A percentile compares a stretch with the other conserved stretches of the same genome.
Conservation (phyloP, 163 green algal species). For the Chlamydomonas reinhardtii region DNA sequence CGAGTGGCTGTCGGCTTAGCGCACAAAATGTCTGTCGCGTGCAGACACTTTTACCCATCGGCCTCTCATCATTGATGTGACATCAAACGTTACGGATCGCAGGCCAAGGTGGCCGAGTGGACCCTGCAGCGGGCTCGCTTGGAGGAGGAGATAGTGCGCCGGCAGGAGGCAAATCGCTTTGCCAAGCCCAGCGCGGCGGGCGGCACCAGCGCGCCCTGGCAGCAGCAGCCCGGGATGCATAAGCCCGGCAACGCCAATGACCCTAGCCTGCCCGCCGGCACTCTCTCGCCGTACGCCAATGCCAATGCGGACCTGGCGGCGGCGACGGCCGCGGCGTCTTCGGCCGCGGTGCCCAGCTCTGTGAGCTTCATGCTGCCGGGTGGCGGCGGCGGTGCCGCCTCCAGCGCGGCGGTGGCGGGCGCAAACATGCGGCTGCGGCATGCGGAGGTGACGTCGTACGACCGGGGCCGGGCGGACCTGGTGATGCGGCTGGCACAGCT, state of each 20-base stretch:
- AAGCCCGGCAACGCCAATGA: background rate
- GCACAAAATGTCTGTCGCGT: too few species aligned
- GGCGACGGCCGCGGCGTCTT: constrained; percentile 15
- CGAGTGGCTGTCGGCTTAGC: too few species aligned
- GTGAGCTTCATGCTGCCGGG: constrained; percentile 23
- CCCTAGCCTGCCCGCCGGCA: background rate
- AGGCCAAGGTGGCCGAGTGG: constrained; percentile 53
- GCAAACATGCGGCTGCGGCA: constrained; percentile 43
- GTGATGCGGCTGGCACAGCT: background rate
- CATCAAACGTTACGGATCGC: background rate
- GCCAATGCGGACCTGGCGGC: constrained; percentile 46
- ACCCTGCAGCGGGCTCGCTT: constrained; percentile 52
- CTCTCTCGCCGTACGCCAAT: constrained; percentile 52
- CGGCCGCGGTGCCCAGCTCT: background rate
- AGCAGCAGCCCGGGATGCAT: background rate
- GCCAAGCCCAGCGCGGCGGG: background rate
- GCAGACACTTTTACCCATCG: background rate
- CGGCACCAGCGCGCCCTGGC: background rate
- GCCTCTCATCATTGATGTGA: background rate
- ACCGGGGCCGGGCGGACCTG: background rate
- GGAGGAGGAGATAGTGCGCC: constrained; percentile 65
- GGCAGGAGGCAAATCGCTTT: constrained; percentile 57
- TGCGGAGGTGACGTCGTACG: constrained; percentile 28
- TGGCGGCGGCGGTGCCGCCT: background rate
- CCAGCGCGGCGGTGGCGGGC: background rate